Base-by-base conservation (phyloP, 2,329 filamentous ascomycete species). In the Stagonosporopsis tanaceti region DNA sequence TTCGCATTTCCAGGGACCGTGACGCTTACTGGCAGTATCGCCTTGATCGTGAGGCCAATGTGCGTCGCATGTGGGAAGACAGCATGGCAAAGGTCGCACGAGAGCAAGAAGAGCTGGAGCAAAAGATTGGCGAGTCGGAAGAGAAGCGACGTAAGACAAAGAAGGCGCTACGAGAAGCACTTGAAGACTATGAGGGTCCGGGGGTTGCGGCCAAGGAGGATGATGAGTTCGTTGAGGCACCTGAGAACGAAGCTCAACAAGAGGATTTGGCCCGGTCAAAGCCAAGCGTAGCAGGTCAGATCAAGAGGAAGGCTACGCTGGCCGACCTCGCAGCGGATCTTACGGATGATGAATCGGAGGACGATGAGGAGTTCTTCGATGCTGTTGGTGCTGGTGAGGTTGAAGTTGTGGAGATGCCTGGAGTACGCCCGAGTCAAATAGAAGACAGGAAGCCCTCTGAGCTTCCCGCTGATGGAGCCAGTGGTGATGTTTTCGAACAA, bases 21-120 rank as follows among this genome's bases (percentile, higher is more conserved):
- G 95, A 99, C 76, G 88, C 92, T 0, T 97, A 96, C 75, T 99
- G 95, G 95, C 94, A 98, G 76, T 96, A 96, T 73, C 89, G 93
- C 14, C 82, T 99, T 38, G 93, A 97, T 66, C 89, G 93, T 51
- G 95, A 99, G 78, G 89, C 89, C 40, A 92, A 97, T 73, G 89
- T 98, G 79, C 88, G 95, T 35, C 89, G 91, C 58, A 91, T 99
- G 87, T 99, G 95, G 95, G 95, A 99, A 78, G 95, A 99, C 70
- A 98, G 93, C 77, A 75, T 99, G 95, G 93, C 95, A 9, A 89
- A 93, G 68, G 90, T 99, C n/a, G 95, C 93, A 17, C 88, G 87
- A 53, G 95, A 99, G 75, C 95, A 99, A 68, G 95, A 98, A 77
- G 86, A 93, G 48, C 84, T 99, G 1, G 92, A 98, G 73, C 91